Evolutionary conservation across 345 rosid species (phyloP), one percentile per base, ranked within the genome.

Genomic region (Bruguiera parviflora): DNA sequence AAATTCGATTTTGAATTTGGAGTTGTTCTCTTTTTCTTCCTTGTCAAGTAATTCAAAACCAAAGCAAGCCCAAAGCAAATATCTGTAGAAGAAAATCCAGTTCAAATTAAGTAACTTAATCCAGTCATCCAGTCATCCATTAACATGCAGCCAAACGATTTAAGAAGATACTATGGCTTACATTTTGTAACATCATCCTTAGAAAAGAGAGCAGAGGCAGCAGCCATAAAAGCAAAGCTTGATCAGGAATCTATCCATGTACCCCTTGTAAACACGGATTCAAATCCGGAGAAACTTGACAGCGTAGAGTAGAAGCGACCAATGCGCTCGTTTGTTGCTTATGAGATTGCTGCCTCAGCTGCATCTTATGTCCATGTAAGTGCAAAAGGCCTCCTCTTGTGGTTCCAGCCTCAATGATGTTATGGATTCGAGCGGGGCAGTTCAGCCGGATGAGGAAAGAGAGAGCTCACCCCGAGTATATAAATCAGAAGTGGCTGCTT

Each of bases 301-400:
- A 64, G 65, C 21, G 56, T 73, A 24, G 77, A 79, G 57, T 72
- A 71, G 71, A 85, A 72, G 67, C 69, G 64, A 57, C 75, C 80
- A n/a, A 63, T 74, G n/a, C 77, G 66, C 39, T 77, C 92, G 32
- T 75, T 80, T 37, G 82, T 86, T 61, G 96, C 92, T 65, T 87
- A 86, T 71, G 89, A 83, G 46, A 94, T 94, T 60, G 98, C 98
- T 66, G 98, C 95, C 78, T 91, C 98, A 8, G 97, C 96, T 35
- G 98, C 98, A 11, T 81, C 85, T 27, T 91, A 84, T 64, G 86
- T 88, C 69, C 97, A 87, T 65, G 82, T 83, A 67, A 83, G 5
- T 29, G 81, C 85, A 49, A 83, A 84, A 78, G 84, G 63, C 63
- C 71, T 78, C 75, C 46, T 71, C 85, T 47, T 62, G 71, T 57